Evolutionary conservation across 169 alveolate species (phyloP).

Genomic region (Plasmodium chabaudi): DNA sequence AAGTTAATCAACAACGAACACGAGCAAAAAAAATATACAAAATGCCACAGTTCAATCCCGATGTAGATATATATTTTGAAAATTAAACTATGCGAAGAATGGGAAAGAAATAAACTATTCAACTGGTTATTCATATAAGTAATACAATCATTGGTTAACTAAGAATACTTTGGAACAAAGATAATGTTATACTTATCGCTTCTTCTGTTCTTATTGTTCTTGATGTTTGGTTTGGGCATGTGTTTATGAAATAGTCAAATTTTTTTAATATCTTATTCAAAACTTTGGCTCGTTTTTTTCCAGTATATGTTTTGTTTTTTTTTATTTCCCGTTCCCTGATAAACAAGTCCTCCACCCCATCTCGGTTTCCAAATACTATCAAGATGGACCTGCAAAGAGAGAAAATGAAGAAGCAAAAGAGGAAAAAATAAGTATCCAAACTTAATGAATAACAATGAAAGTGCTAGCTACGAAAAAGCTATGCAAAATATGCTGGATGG

Average conservation of each 20-base stretch:
- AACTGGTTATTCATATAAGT: background rate
- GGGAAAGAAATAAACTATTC: background rate
- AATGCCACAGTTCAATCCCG: constrained; percentile 34
- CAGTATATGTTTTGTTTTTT: constrained; percentile 19
- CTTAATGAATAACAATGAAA: no score
- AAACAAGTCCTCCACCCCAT: constrained; percentile 49
- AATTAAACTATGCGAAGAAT: background rate
- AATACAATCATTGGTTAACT: background rate
- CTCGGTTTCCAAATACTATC: constrained; percentile 63
- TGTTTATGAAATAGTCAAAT: constrained; percentile 92
- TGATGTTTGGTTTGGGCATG: constrained; percentile 94
- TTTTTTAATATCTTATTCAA: constrained; percentile 78
- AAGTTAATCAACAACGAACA: constrained; percentile 4
- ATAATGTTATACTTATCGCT: constrained; percentile 92
- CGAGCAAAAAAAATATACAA: constrained; percentile 27
- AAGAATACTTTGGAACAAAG: constrained; percentile 67
- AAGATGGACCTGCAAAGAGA: constrained; percentile 34
- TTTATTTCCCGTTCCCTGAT: constrained; percentile 35
- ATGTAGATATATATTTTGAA: constrained; percentile 33
- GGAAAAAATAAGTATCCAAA: background rate
- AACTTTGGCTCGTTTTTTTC: constrained; percentile 24
- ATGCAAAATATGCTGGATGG: background rate
- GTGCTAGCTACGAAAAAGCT: background rate
- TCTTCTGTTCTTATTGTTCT: constrained; percentile 98
- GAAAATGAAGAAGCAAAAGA: background rate